These are phyloP conservation scores for Coemansia furcata DNA, from an alignment of 192 early-diverging fungal species.

Conservation along the genomic window DNA sequence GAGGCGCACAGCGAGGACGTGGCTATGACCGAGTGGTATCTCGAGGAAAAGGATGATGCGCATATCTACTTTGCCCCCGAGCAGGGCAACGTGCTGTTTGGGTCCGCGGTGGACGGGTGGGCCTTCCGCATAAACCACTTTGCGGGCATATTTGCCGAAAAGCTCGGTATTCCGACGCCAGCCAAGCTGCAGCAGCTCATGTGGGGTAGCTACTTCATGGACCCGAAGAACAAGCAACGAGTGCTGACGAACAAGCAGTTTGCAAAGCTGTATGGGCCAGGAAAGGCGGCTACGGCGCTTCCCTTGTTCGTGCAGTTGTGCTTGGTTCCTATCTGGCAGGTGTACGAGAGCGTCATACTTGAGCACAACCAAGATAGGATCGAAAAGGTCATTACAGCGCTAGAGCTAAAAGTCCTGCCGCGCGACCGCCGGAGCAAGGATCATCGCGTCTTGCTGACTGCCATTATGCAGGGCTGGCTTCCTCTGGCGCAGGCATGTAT, in stretches of 20 bases:
- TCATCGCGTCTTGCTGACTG: constrained; percentile 65
- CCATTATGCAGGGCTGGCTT: constrained; percentile 93
- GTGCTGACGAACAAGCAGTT: constrained; percentile 84
- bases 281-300: constrained; percentile 24
- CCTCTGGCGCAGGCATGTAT: constrained; percentile 88
- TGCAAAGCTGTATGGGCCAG: constrained; percentile 64
- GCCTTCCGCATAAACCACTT: constrained; percentile 94
- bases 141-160: constrained; percentile 85
- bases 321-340: constrained; percentile 90
- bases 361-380: constrained; percentile 75
- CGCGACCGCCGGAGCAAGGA: constrained; percentile 89
- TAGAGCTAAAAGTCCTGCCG: constrained; percentile 87
- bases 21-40: constrained; percentile 69
- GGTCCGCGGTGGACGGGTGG: constrained; percentile 97
- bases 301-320: constrained; percentile 97
- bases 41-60: constrained; percentile 90
- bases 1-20: constrained; percentile 56
- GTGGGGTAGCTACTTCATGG: constrained; percentile 98
- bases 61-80: constrained; percentile 96
- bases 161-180: constrained; percentile 58
- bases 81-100: constrained; percentile 94
- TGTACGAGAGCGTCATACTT: constrained; percentile 78
- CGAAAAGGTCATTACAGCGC: constrained; percentile 88
- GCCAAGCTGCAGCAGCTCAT: constrained; percentile 72
- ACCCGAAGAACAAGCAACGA: constrained; percentile 87